These are phyloP conservation scores for Mallotus repandus DNA, from an alignment of 441 rosid genomes.

Conservation along the genomic window DNA sequence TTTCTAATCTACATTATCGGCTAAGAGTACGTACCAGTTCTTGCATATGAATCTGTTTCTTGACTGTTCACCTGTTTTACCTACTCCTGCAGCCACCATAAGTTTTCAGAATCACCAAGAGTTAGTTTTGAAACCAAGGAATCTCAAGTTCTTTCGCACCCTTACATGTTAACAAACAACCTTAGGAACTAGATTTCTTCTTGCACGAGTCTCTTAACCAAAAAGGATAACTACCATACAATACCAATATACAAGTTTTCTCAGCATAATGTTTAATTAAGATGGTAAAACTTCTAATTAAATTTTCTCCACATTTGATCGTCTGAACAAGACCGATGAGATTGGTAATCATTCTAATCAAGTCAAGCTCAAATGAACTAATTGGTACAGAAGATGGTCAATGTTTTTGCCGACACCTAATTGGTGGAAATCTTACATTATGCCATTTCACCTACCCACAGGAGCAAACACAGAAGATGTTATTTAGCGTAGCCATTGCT, in stretches of 20 bases:
- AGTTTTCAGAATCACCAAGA: conserved; percentile 5
- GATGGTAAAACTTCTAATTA: background rate
- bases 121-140: conserved; percentile 8
- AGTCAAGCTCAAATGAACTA: background rate
- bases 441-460: conserved; percentile 7
- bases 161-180: background rate
- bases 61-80: conserved; percentile 38
- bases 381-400: background rate
- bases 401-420: conserved; percentile 23
- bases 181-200: background rate
- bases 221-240: background rate
- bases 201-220: background rate
- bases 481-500: background rate
- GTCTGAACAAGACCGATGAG: no score
- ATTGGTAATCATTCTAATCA: conserved; percentile 2
- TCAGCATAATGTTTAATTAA: background rate
- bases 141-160: conserved; percentile 2
- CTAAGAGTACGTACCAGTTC: conserved; percentile 3
- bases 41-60: conserved; percentile 5
- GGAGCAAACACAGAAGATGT: background rate
- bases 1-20: conserved; percentile 13
- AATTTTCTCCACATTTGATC: background rate
- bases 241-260: background rate
- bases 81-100: conserved; percentile 26
- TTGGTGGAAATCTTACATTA: conserved; percentile 16